Percentiles rank a stretch among this genome's conserved stretches.
phyloP scores from a whole-genome alignment of 2,329 filamentous ascomycete genomes.

The Trichoderma oligosporum region DNA sequence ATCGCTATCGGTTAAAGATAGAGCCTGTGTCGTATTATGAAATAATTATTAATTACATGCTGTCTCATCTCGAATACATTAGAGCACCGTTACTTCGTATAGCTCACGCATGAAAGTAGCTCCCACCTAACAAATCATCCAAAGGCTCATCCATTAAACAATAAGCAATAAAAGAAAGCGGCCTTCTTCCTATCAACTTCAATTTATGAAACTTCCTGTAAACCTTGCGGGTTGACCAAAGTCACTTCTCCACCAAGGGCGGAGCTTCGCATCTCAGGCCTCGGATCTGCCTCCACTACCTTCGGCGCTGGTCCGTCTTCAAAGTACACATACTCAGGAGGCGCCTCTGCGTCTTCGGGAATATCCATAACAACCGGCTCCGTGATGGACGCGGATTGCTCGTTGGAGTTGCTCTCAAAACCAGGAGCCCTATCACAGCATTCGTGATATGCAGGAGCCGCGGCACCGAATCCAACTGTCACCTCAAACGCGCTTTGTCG shows the following conservation, averaged over 20 bases:
- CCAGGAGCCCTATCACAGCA: conserved; percentile 14
- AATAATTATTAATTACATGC: too few species aligned
- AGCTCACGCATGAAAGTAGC: background rate
- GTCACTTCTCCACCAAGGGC: background rate
- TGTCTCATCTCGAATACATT: too few species aligned
- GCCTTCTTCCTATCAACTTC: background rate
- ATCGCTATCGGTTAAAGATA: background rate
- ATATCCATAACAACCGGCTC: conserved; percentile 9
- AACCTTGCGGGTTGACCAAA: background rate
- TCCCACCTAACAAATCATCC: background rate
- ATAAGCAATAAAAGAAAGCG: background rate
- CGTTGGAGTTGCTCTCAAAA: conserved; percentile 6
- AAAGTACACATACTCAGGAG: conserved; percentile 1
- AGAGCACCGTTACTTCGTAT: too few species aligned
- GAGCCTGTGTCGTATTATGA: too few species aligned
- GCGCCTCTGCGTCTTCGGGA: conserved; percentile 9
- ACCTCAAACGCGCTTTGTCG: conserved; percentile 19
- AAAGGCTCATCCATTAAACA: background rate
- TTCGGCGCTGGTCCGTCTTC: background rate
- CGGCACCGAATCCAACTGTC: conserved; percentile 18
- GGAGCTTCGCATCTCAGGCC: background rate
- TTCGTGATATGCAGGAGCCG: conserved; percentile 19
- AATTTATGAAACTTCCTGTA: background rate
- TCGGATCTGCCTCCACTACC: background rate
- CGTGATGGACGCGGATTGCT: background rate